Evolutionary conservation across 2,329 filamentous ascomycete species (phyloP).

Genomic region (Aschersonia sp.): DNA sequence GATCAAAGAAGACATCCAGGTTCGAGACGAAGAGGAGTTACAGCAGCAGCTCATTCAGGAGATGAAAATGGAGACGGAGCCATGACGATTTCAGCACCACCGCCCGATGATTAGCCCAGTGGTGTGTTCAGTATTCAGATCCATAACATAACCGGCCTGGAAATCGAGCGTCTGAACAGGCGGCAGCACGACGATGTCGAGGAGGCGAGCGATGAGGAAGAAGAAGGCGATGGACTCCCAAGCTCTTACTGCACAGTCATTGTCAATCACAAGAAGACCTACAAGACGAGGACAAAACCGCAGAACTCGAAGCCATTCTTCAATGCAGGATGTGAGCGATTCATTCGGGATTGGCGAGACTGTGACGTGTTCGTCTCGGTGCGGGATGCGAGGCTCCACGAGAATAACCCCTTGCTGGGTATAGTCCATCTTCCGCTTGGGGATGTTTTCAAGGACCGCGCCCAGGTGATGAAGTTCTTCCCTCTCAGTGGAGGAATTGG

Average conservation of each 20-base stretch:
- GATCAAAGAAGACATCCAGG: constrained; percentile 25
- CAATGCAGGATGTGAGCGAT: constrained; percentile 62
- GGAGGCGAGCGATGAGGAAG: constrained; percentile 39
- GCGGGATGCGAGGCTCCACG: constrained; percentile 52
- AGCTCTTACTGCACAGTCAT: constrained; percentile 62
- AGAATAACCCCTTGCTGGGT: constrained; percentile 56
- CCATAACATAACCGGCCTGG: constrained; percentile 58
- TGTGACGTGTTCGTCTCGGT: constrained; percentile 56
- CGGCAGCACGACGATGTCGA: constrained; percentile 27
- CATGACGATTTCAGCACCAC: constrained; percentile 55
- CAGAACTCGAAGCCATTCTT: constrained; percentile 69
- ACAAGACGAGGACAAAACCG: constrained; percentile 60
- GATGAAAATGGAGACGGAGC: constrained; percentile 44
- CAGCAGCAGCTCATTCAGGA: constrained; percentile 56
- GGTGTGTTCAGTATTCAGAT: constrained; percentile 58
- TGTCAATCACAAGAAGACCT: constrained; percentile 56
- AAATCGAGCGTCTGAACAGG: constrained; percentile 46
- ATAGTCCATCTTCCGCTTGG: constrained; percentile 53
- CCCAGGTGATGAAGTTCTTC: constrained; percentile 51
- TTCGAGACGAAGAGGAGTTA: constrained; percentile 45
- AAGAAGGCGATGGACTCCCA: constrained; percentile 50
- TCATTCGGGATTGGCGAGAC: constrained; percentile 52
- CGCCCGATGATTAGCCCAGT: constrained; percentile 44
- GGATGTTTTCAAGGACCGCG: constrained; percentile 46
- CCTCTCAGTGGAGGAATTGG: constrained; percentile 61